These are phyloP conservation scores for Verticillium tricorpus DNA, from an alignment of 2,329 filamentous ascomycete species.

Conservation along the genomic window DNA sequence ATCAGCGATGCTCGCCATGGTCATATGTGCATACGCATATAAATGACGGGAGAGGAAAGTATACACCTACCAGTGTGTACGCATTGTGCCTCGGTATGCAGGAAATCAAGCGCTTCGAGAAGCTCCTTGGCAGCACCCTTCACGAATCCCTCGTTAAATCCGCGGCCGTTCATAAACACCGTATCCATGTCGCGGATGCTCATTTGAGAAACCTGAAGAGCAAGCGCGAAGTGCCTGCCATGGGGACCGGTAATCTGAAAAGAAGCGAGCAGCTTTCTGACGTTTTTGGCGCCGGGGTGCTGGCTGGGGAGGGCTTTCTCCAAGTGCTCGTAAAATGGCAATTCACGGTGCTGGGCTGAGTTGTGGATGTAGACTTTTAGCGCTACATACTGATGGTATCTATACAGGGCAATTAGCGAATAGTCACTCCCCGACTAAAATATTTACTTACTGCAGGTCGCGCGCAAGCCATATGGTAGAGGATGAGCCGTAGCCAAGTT, in stretches of 20 bases:
- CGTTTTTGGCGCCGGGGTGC: slow-evolving; percentile 12
- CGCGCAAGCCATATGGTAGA: slow-evolving; percentile 40
- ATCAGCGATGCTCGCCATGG: neutral
- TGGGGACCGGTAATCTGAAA: slow-evolving; percentile 14
- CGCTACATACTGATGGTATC: slow-evolving; percentile 20
- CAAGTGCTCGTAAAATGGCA: slow-evolving; percentile 14
- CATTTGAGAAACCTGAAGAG: slow-evolving; percentile 21
- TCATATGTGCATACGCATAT: neutral
- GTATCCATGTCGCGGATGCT: slow-evolving; percentile 25
- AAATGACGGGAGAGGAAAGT: neutral
- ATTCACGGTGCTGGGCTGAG: slow-evolving; percentile 16
- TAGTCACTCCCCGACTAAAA: neutral
- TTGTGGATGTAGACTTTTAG: slow-evolving; percentile 25
- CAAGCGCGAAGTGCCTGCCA: slow-evolving; percentile 16
- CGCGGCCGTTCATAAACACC: slow-evolving; percentile 17
- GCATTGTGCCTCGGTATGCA: slow-evolving; percentile 24
- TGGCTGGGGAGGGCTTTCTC: slow-evolving; percentile 4
- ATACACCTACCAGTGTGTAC: slow-evolving; percentile 25
- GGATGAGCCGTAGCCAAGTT: slow-evolving; percentile 34
- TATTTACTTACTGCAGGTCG: neutral
- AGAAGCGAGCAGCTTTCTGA: slow-evolving; percentile 14
- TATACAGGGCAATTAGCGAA: slow-evolving; percentile 4
- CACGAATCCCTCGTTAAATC: slow-evolving; percentile 21
- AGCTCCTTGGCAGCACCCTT: slow-evolving; percentile 23
- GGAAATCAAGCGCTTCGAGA: slow-evolving; percentile 27